Base-by-base conservation (phyloP, 257 asterid genomes). In the Voacanga thouarsii region DNA sequence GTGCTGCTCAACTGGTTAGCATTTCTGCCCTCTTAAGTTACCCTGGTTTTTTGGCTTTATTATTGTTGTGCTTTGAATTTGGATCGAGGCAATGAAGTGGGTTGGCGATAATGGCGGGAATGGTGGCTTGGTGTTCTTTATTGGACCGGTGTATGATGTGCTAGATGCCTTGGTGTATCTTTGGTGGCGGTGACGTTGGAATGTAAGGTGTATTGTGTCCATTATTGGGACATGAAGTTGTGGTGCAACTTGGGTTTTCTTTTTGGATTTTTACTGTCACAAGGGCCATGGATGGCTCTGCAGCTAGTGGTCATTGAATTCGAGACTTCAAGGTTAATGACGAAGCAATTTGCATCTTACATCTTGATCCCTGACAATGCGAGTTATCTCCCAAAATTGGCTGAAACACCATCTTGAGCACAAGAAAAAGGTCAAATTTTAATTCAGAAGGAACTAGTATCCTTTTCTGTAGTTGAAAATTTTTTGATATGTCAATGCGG, bases 131-230 rank as follows among this genome's bases (percentile, higher is more conserved):
- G 23, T 51, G 16, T 30, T 43, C 69, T 39, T 64, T 24, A 55
- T 28, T 18, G 61, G 71, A 63, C 7, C 33, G 26, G 9, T 60
- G 45, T 10, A 6, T 16, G 33, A 14, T 55, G 67, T 59, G 61
- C 16, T 63, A 26, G 39, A 63, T 63, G 33, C 19, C 41, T 26
- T 33, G 7, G 7, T 26, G 1, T 9, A 9, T 16, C 24, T 19
- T 39, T 19, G 63, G 33, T 78, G 80, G 80, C 60, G n/a, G 57
- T 77, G 75, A 15, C 50, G 43, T 73, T 53, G 30, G 50, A 51
- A 1, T n/a, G 5, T 33, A 7, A 47, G 21, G 10, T 26, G 19
- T 12, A 0, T 56, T 41, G 0, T 56, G 6, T 28, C 68, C 3
- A 55, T 56, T 21, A 37, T 56, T 26, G 30, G 61, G 50, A 53